phyloP scores from a whole-genome alignment of 1,284 basidiomycete species.

The Pulveroboletus sp. region DNA sequence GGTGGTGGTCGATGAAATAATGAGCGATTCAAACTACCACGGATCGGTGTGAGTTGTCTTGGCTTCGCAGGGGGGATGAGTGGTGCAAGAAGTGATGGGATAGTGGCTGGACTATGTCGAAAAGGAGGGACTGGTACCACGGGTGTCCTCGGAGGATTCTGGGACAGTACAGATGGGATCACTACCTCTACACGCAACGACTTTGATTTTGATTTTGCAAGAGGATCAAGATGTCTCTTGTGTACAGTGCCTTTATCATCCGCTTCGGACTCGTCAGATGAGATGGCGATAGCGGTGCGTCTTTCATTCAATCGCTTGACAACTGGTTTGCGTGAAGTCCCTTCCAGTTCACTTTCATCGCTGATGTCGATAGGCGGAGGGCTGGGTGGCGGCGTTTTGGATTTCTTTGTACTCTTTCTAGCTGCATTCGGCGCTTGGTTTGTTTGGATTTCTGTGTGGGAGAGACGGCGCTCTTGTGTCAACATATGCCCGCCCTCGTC shows the following conservation, averaged over 20 bases:
- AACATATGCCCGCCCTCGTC: conserved; percentile 55
- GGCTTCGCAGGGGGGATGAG: conserved; percentile 37
- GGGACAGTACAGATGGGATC: conserved; percentile 31
- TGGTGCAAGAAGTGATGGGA: conserved; percentile 8
- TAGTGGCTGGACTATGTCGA: neutral
- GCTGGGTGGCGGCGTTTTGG: neutral
- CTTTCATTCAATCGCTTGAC: conserved; percentile 20
- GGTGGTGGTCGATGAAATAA: conserved; percentile 39
- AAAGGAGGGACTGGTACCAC: conserved; percentile 2
- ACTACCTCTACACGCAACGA: conserved; percentile 35
- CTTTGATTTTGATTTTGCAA: conserved; percentile 12
- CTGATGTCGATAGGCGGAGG: conserved; percentile 22
- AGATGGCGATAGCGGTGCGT: conserved; percentile 31
- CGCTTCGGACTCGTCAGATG: conserved; percentile 44
- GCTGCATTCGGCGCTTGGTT: conserved; percentile 21
- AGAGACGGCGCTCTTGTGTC: conserved; percentile 51
- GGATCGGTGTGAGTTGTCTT: conserved; percentile 66
- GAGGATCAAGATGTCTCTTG: conserved; percentile 9
- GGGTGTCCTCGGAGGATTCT: conserved; percentile 7
- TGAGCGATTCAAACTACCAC: conserved; percentile 38
- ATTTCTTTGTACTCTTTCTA: conserved; percentile 7
- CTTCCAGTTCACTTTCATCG: conserved; percentile 29
- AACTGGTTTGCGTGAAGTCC: conserved; percentile 9
- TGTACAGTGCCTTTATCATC: conserved; percentile 8
- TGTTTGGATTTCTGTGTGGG: conserved; percentile 34